Evolutionary conservation across 805 yeast genomes (phyloP).

Genomic region (Teunomyces aglyptinius): DNA sequence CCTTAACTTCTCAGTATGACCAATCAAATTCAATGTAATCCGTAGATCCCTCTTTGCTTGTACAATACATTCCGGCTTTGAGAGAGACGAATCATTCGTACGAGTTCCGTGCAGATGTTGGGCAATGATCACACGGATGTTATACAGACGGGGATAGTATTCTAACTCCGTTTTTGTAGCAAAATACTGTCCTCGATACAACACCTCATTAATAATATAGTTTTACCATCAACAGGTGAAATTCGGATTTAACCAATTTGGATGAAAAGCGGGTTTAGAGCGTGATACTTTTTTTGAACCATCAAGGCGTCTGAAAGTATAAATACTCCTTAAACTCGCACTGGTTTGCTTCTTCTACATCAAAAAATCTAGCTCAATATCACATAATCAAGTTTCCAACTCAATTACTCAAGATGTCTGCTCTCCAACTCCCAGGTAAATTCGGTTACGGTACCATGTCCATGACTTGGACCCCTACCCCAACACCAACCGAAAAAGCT

Average conservation of each 20-base stretch:
- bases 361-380: not conserved
- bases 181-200: no score
- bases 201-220: no score
- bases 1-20: no score
- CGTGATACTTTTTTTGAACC: not conserved
- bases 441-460: slow-evolving; percentile 83
- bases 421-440: slow-evolving; percentile 18
- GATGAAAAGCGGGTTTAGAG: not conserved
- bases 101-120: no score
- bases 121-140: no score
- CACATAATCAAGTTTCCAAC: not conserved
- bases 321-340: not conserved
- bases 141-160: no score
- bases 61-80: no score
- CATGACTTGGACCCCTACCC: slow-evolving; percentile 65
- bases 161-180: no score
- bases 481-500: slow-evolving; percentile 53
- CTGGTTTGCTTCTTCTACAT: not conserved
- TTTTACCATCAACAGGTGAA: not conserved
- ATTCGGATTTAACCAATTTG: not conserved
- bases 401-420: not conserved
- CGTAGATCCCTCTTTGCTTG: no score
- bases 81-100: no score
- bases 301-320: not conserved
- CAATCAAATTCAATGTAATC: no score